Conservation (phyloP, 2,329 filamentous ascomycete genomes). For the Paracoccidioides brasiliensis region DNA sequence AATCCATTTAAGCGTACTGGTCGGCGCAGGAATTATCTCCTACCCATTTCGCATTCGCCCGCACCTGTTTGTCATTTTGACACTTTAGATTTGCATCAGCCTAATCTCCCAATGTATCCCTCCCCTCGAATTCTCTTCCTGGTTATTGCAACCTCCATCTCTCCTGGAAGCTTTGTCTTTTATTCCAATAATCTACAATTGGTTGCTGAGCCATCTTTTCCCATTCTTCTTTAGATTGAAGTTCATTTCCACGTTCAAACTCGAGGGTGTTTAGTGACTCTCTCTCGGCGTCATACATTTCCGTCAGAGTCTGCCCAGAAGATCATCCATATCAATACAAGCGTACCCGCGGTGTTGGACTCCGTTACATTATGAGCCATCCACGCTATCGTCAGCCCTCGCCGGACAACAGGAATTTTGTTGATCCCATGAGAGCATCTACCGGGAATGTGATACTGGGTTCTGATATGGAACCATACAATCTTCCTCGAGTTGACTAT, state of each 20-base stretch:
- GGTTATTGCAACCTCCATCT: not conserved
- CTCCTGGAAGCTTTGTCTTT: not conserved
- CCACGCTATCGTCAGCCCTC: conserved; percentile 24
- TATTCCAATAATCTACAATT: not conserved
- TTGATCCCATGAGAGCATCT: conserved; percentile 29
- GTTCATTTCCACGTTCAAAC: not conserved
- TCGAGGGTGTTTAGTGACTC: not conserved
- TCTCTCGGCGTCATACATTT: not conserved
- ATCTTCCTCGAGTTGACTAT: conserved; percentile 16
- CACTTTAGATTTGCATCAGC: not conserved
- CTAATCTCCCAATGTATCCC: not conserved
- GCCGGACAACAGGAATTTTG: conserved; percentile 20
- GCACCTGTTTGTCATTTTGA: not conserved
- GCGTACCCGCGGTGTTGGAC: not conserved
- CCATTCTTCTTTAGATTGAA: not conserved
- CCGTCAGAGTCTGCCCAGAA: not conserved
- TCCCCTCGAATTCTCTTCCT: not conserved
- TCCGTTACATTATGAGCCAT: conserved; percentile 16
- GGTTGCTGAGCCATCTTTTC: not conserved
- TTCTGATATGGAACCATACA: conserved; percentile 24
- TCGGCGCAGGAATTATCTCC: no score
- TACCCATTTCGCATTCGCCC: no score
- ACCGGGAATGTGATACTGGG: conserved; percentile 27
- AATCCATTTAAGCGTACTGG: no score
- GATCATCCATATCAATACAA: not conserved